phyloP scores from a whole-genome alignment of 352 stramenopile genomes.

The Globisporangium nagaii region DNA sequence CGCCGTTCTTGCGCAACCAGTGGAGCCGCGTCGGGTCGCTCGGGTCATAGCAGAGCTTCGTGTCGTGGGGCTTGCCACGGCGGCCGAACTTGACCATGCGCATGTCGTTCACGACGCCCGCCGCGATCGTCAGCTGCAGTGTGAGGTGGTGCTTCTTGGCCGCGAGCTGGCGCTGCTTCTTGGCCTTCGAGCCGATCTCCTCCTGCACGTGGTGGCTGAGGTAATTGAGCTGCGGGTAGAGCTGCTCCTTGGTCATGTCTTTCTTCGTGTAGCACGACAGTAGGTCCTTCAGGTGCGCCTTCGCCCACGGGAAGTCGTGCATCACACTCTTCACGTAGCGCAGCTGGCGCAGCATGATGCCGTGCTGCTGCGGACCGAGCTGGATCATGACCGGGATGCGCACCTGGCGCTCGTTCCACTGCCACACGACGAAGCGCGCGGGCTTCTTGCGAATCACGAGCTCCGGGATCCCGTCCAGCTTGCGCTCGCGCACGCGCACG shows the following conservation, averaged over 20 bases:
- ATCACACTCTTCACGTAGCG: slow-evolving; percentile 82
- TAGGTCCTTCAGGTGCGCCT: slow-evolving; percentile 57
- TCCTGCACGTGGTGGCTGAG: slow-evolving; percentile 65
- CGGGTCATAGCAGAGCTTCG: slow-evolving; percentile 66
- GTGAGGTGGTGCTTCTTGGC: slow-evolving; percentile 61
- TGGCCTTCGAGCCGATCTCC: slow-evolving; percentile 35
- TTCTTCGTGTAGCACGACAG: slow-evolving; percentile 71
- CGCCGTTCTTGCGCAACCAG: slow-evolving; percentile 74
- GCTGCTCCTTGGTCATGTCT: slow-evolving; percentile 61
- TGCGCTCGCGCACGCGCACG: slow-evolving; percentile 43
- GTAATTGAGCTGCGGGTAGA: slow-evolving; percentile 72
- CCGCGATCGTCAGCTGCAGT: slow-evolving; percentile 51
- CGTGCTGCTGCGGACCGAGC: slow-evolving; percentile 68
- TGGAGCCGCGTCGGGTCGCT: slow-evolving; percentile 58
- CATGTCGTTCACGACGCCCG: slow-evolving; percentile 61
- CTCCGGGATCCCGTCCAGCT: slow-evolving; percentile 40
- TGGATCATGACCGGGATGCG: slow-evolving; percentile 44
- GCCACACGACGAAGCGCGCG: slow-evolving; percentile 42
- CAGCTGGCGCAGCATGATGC: slow-evolving; percentile 74
- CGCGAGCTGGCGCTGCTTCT: slow-evolving; percentile 39
- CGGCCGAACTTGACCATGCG: slow-evolving; percentile 66
- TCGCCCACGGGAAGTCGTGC: slow-evolving; percentile 81
- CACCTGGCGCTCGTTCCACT: slow-evolving; percentile 56
- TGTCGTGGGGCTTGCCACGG: slow-evolving; percentile 62
- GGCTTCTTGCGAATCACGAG: slow-evolving; percentile 62